phyloP scores from a whole-genome alignment of 129 eudicot genomes.

The Pulicaria dysenterica region DNA sequence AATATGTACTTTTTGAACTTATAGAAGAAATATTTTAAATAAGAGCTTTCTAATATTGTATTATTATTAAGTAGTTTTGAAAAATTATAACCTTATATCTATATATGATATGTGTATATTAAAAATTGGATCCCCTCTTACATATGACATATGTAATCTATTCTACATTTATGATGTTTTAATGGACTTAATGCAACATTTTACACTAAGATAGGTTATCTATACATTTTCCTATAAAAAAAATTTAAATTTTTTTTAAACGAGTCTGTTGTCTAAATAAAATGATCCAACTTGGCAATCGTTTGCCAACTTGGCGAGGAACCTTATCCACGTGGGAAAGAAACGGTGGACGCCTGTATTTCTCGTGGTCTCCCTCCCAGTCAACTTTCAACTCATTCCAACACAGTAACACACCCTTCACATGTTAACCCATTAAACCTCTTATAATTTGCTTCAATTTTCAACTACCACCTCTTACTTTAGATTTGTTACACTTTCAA shows the following conservation, averaged over 20 bases:
- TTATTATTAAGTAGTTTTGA: too few species aligned
- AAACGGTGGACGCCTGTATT: constrained; percentile 23
- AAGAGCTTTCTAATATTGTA: too few species aligned
- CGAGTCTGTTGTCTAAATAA: background rate
- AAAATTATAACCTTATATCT: too few species aligned
- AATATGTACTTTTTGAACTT: too few species aligned
- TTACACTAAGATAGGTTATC: too few species aligned
- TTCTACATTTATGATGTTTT: background rate
- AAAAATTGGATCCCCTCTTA: too few species aligned
- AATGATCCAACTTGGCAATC: background rate
- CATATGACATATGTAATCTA: too few species aligned
- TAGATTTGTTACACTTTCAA: background rate
- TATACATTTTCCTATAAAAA: background rate
- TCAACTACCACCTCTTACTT: constrained; percentile 16
- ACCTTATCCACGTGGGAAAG: background rate
- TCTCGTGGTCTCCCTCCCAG: constrained; percentile 26
- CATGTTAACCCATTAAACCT: constrained; percentile 21
- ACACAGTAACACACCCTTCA: constrained; percentile 38
- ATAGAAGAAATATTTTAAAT: too few species aligned
- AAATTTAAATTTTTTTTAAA: too few species aligned
- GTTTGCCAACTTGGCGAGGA: background rate
- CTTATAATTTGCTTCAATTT: background rate
- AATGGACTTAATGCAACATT: background rate
- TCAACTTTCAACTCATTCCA: constrained; percentile 34
- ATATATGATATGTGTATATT: too few species aligned